These are phyloP conservation scores for Pontederia crassipes DNA, from an alignment of 176 grass and related monocot species.

Conservation along the genomic window DNA sequence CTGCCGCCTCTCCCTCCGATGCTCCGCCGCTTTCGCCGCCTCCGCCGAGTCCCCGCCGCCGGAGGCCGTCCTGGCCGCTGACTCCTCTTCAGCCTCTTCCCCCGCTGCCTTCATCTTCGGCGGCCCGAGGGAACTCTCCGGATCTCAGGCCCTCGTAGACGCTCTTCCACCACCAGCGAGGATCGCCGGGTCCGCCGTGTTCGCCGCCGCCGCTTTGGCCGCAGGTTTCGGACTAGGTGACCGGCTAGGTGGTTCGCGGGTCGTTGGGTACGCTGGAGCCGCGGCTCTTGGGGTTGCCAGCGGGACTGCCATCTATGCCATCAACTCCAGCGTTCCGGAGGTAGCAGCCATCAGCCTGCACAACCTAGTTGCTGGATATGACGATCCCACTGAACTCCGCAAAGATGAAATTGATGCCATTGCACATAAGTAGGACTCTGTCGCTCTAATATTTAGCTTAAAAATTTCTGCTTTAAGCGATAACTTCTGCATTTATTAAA, in stretches of 20 bases:
- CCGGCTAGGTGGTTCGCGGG: constrained; percentile 29
- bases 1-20: constrained; percentile 6
- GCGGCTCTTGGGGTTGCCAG: constrained; percentile 57
- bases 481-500: too few species aligned
- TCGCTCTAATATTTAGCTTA: background rate
- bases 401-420: constrained; percentile 62
- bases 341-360: constrained; percentile 69
- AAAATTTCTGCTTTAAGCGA: too few species aligned
- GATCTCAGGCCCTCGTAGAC: constrained; percentile 51
- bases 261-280: constrained; percentile 31
- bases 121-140: constrained; percentile 41
- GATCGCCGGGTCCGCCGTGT: constrained; percentile 45
- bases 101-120: constrained; percentile 30
- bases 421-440: constrained; percentile 41
- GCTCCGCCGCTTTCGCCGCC: background rate
- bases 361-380: constrained; percentile 65
- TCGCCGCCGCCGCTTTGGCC: constrained; percentile 42
- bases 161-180: constrained; percentile 43
- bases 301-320: constrained; percentile 33
- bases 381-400: constrained; percentile 54
- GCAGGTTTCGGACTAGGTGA: constrained; percentile 66
- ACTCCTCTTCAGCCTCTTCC: background rate
- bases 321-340: constrained; percentile 70
- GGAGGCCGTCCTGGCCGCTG: background rate
- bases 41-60: background rate